Evolutionary conservation across 192 early-diverging fungal species (phyloP), one percentile per base, ranked within the genome.

Genomic region (Phlyctochytrium bullatum): DNA sequence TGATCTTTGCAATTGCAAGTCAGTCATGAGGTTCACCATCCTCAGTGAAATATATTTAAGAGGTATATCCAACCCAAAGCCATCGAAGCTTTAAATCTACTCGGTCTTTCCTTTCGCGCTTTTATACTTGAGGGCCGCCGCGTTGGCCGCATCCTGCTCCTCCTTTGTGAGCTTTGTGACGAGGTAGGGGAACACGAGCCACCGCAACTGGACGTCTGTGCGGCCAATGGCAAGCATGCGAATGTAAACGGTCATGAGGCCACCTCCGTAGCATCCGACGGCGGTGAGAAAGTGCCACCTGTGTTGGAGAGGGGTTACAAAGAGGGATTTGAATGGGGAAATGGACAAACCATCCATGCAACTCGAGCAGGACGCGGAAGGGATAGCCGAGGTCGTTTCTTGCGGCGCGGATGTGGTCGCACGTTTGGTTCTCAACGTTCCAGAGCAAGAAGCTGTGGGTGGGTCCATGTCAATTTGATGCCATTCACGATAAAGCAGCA

Each of bases 371-470:
- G 62, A 83, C 72, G 24, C 78, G 73, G 31, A 88, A 36, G 23
- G 77, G 72, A 24, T 74, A 75, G 0, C 82, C 83, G 30, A 92
- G 64, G 50, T 62, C 64, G 17, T 52, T 65, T 25, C 89, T 68
- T 35, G 76, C 36, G 12, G 60, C 66, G 30, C 86, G 80, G 51
- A 94, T 73, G 14, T 74, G 36, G 40, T 68, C 61, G 67, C 92
- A 94, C 34, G 78, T 81, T n/a, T 78, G 71, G 70, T 93, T 93
- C 75, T 94, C 92, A 10, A 90, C 70, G 65, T 90, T 89, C 92
- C 92, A 94, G 51, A 92, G 73, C 0, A 80, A 53, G 68, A 92
- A 92, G 14, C 54, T 57, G 25, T 50, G 10, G 10, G 10, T 50
- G n/a, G n/a, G n/a, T n/a, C n/a, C n/a, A n/a, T n/a, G n/a, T n/a